Percentiles rank a stretch among this genome's conserved stretches.
These are phyloP conservation scores for Puccinia horiana DNA, from an alignment of 1,284 basidiomycete genomes.

Conservation along the genomic window DNA sequence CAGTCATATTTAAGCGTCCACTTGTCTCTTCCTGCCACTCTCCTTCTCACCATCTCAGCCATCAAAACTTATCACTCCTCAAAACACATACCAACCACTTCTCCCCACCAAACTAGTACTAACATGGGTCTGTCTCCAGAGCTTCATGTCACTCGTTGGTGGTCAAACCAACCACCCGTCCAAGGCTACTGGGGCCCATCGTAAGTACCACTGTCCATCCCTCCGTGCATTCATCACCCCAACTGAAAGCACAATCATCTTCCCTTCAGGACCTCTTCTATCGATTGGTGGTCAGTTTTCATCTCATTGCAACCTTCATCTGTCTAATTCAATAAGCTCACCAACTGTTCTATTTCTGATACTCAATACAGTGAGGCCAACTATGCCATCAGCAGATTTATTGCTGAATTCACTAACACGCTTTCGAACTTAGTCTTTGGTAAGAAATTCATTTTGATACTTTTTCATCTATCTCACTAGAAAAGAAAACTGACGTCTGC, in stretches of 20 bases:
- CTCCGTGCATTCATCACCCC: neutral
- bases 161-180: slow-evolving; percentile 30
- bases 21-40: too few relatives aligned
- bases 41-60: too few relatives aligned
- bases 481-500: neutral
- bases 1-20: too few relatives aligned
- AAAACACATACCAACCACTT: neutral
- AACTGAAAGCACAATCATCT: neutral
- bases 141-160: slow-evolving; percentile 40
- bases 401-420: slow-evolving; percentile 61
- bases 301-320: neutral
- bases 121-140: neutral
- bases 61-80: too few relatives aligned
- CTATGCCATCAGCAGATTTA: slow-evolving; percentile 56
- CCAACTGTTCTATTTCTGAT: neutral
- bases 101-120: too few relatives aligned
- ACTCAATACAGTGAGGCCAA: slow-evolving; percentile 41
- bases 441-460: slow-evolving; percentile 51
- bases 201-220: slow-evolving; percentile 1
- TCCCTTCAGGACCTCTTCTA: slow-evolving; percentile 35
- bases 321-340: neutral
- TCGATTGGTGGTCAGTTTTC: slow-evolving; percentile 50
- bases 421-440: slow-evolving; percentile 61
- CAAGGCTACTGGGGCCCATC: slow-evolving; percentile 45
- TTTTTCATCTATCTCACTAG: neutral